These are phyloP conservation scores for Cephalotrichum gorgonifer DNA, from an alignment of 2,329 filamentous ascomycete genomes.

Conservation along the genomic window DNA sequence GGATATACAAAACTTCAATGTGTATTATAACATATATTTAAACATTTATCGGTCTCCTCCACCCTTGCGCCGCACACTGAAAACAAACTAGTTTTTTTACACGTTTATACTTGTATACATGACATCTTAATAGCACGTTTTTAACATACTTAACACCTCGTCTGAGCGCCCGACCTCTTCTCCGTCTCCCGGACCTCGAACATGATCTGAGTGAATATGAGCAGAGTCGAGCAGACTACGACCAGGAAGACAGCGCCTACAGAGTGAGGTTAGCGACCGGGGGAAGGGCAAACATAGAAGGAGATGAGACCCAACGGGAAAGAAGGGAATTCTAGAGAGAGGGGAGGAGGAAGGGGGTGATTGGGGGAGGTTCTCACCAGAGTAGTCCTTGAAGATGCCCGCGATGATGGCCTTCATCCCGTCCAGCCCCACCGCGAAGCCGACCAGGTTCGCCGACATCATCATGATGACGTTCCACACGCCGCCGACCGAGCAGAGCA, in stretches of 20 bases:
- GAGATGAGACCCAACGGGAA: constrained; percentile 11
- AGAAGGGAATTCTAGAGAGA: no score
- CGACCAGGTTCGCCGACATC: constrained; percentile 90
- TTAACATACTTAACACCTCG: constrained; percentile 57
- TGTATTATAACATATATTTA: no score
- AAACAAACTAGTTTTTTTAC: no score
- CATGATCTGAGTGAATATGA: constrained; percentile 86
- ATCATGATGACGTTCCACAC: constrained; percentile 86
- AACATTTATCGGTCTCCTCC: no score
- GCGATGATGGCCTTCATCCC: constrained; percentile 67
- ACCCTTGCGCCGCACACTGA: no score
- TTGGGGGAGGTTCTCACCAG: constrained; percentile 36
- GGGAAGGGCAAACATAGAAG: not conserved
- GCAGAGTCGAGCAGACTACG: constrained; percentile 62
- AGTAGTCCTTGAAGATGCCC: constrained; percentile 66
- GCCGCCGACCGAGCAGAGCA: constrained; percentile 70
- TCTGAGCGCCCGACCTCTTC: constrained; percentile 65
- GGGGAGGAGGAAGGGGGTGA: no score
- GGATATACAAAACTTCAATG: no score
- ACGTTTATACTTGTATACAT: no score
- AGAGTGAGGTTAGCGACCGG: constrained; percentile 11
- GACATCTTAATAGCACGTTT: not conserved
- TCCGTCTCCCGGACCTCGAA: constrained; percentile 88
- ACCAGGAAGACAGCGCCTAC: constrained; percentile 62
- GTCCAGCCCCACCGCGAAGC: constrained; percentile 86